These are phyloP conservation scores for Spergularia bocconei DNA, from an alignment of 148 eudicot genomes.

Conservation along the genomic window DNA sequence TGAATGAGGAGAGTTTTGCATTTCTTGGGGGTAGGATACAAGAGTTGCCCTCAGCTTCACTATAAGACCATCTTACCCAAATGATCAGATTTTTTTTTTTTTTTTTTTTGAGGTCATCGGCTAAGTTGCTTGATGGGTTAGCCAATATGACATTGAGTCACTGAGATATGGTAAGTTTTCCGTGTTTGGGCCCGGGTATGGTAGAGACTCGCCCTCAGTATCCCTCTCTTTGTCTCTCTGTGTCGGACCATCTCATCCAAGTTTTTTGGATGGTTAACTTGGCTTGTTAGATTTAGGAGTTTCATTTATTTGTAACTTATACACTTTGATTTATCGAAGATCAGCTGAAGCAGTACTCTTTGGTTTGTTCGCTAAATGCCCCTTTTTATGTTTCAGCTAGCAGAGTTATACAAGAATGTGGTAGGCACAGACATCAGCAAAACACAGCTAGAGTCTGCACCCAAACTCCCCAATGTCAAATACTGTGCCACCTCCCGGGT, in stretches of 20 bases:
- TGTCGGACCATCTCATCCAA: not conserved
- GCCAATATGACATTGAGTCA: no score
- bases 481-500: slow-evolving; percentile 44
- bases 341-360: not conserved
- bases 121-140: no score
- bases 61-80: no score
- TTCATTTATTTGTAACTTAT: not conserved
- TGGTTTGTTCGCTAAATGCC: not conserved
- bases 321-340: not conserved
- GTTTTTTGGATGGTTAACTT: not conserved
- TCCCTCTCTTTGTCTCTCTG: not conserved
- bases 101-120: no score
- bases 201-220: not conserved
- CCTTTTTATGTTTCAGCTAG: slow-evolving; percentile 32
- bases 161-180: not conserved
- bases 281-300: not conserved
- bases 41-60: no score
- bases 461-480: slow-evolving; percentile 47
- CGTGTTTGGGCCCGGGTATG: not conserved
- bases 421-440: slow-evolving; percentile 64
- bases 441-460: slow-evolving; percentile 61
- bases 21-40: no score
- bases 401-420: slow-evolving; percentile 56
- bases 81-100: no score
- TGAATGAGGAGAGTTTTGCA: no score